Conservation (phyloP, 2,329 filamentous ascomycete genomes). For the Incumbomyces lentus region DNA sequence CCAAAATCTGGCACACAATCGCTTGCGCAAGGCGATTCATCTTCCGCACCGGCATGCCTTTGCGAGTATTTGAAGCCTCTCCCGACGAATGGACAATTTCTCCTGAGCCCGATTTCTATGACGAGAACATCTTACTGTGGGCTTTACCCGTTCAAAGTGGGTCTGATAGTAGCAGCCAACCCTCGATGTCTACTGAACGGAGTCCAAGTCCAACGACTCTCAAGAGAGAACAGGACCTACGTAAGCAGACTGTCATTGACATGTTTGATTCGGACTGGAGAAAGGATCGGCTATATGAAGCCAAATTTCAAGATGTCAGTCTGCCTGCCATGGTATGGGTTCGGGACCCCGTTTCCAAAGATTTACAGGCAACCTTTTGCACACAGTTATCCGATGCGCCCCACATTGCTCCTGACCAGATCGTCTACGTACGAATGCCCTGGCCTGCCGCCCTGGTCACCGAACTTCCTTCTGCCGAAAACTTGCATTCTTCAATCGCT, state of each 20-base stretch:
- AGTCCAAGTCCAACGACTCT: constrained; percentile 3
- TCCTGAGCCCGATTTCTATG: constrained; percentile 57
- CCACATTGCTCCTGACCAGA: constrained; percentile 50
- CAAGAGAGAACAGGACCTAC: constrained; percentile 38
- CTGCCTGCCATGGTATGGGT: constrained; percentile 62
- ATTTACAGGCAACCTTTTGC: constrained; percentile 53
- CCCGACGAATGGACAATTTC: constrained; percentile 21
- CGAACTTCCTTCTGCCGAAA: constrained; percentile 54
- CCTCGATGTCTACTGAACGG: not conserved
- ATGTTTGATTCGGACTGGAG: constrained; percentile 75
- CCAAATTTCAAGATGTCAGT: constrained; percentile 54
- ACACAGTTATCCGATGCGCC: constrained; percentile 52
- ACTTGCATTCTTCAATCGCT: constrained; percentile 50
- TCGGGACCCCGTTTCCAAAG: constrained; percentile 49
- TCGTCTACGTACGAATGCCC: constrained; percentile 61
- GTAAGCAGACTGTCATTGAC: constrained; percentile 54
- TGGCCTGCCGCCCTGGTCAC: constrained; percentile 64
- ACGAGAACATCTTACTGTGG: constrained; percentile 75
- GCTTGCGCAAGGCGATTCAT: constrained; percentile 79
- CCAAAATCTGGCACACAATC: constrained; percentile 68
- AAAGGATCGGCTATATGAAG: constrained; percentile 58
- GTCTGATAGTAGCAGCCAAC: constrained; percentile 25
- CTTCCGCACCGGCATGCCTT: constrained; percentile 69
- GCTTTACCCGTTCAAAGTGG: constrained; percentile 50
- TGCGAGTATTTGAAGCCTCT: constrained; percentile 60